Conservation (phyloP, 208 protist genomes). For the Trypanosoma lewisi region DNA sequence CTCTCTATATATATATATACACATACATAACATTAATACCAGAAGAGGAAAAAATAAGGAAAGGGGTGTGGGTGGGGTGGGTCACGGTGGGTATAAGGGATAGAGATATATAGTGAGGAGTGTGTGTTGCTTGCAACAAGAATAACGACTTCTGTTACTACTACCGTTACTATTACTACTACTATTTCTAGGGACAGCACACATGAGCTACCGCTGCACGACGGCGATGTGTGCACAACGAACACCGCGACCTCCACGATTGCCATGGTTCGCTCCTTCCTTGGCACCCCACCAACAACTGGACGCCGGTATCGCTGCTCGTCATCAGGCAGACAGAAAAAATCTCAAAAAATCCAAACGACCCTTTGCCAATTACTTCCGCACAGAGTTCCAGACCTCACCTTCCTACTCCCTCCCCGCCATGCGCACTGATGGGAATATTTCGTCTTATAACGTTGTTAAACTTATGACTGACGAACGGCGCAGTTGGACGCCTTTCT, state of each 20-base stretch:
- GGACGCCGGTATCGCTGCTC: slow-evolving; percentile 70
- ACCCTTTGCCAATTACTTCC: slow-evolving; percentile 82
- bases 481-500: slow-evolving; percentile 54
- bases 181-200: too few species aligned
- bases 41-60: neutral
- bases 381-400: slow-evolving; percentile 55
- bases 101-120: neutral
- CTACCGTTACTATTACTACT: neutral
- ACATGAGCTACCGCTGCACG: slow-evolving; percentile 9
- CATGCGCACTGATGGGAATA: slow-evolving; percentile 27
- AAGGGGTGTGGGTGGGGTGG: neutral
- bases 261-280: slow-evolving; percentile 53
- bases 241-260: slow-evolving; percentile 5
- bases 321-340: slow-evolving; percentile 69
- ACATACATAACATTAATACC: neutral
- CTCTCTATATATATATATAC: too few species aligned
- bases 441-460: slow-evolving; percentile 45
- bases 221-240: neutral
- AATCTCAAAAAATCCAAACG: slow-evolving; percentile 64
- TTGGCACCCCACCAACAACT: slow-evolving; percentile 76
- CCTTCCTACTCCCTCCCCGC: slow-evolving; percentile 25
- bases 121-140: neutral
- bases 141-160: neutral
- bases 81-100: neutral
- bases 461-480: slow-evolving; percentile 63